Conservation (phyloP, 2,329 filamentous ascomycete genomes). For the Cordyceps cicadae region DNA sequence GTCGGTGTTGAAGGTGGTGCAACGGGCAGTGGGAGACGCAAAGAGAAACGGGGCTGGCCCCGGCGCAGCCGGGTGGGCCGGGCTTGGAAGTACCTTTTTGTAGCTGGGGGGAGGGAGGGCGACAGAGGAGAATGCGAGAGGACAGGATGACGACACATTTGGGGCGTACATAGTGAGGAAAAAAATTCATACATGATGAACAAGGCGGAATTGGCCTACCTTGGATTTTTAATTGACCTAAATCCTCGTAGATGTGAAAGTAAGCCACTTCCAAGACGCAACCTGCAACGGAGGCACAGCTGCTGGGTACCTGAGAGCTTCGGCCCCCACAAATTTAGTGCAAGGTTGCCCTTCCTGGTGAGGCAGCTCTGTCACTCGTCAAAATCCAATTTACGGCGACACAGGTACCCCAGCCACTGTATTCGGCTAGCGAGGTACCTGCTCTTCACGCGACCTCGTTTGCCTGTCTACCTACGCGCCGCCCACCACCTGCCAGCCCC, state of each 20-base stretch:
- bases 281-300: background rate
- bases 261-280: background rate
- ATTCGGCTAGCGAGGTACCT: background rate
- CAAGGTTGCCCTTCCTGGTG: constrained; percentile 8
- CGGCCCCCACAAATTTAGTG: constrained; percentile 6
- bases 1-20: background rate
- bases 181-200: background rate
- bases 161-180: background rate
- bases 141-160: background rate
- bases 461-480: background rate
- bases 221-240: background rate
- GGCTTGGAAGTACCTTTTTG: background rate
- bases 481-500: background rate
- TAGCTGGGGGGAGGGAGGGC: background rate
- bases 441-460: background rate
- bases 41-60: constrained; percentile 6
- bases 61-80: constrained; percentile 8
- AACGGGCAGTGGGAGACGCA: background rate
- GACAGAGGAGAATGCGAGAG: background rate
- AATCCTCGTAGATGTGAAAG: background rate
- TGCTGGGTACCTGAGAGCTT: background rate
- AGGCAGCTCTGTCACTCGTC: constrained; percentile 5
- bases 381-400: background rate
- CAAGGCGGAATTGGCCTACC: accelerated
- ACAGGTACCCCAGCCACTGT: background rate